Percentiles rank a stretch among this genome's conserved stretches.
Evolutionary conservation across 2,329 filamentous ascomycete genomes (phyloP).

Genomic region (Pestalotiopsis sp.): DNA sequence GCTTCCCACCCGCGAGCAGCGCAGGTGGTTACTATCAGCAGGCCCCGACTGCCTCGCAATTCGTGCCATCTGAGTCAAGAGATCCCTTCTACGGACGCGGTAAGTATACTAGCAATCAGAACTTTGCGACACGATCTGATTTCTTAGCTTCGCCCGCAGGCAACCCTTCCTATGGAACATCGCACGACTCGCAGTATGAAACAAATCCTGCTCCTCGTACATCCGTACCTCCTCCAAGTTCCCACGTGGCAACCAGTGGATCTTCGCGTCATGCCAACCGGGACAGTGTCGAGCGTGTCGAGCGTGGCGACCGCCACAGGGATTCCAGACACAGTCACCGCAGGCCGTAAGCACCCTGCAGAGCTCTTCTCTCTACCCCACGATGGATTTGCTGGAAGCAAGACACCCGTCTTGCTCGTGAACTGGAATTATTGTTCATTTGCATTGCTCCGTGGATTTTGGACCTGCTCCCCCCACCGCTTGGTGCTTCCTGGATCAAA

Average conservation of each 20-base stretch:
- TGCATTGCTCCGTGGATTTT: slow-evolving; percentile 28
- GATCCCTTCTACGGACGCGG: slow-evolving; percentile 61
- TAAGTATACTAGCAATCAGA: slow-evolving; percentile 47
- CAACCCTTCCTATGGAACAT: slow-evolving; percentile 39
- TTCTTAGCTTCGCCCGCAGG: slow-evolving; percentile 55
- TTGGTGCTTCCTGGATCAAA: slow-evolving; percentile 25
- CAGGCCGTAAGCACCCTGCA: slow-evolving; percentile 24
- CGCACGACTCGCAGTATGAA: slow-evolving; percentile 54
- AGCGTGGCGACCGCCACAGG: slow-evolving; percentile 29
- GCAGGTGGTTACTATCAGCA: slow-evolving; percentile 32
- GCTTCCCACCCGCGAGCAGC: slow-evolving; percentile 26
- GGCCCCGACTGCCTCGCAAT: slow-evolving; percentile 33
- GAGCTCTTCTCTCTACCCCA: slow-evolving; percentile 10
- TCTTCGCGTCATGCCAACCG: slow-evolving; percentile 25
- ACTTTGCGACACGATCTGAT: slow-evolving; percentile 38
- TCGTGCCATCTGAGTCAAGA: slow-evolving; percentile 44
- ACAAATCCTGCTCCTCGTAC: slow-evolving; percentile 38
- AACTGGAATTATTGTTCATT: slow-evolving; percentile 29
- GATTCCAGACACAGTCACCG: slow-evolving; percentile 31
- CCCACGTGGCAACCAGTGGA: slow-evolving; percentile 32
- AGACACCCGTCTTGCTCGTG: slow-evolving; percentile 25
- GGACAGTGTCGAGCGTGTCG: slow-evolving; percentile 22
- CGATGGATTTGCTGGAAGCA: slow-evolving; percentile 12
- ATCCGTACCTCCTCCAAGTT: slow-evolving; percentile 26
- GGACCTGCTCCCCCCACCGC: slow-evolving; percentile 22